These are phyloP conservation scores for Kockiozyma suomiensis DNA, from an alignment of 805 yeast genomes.

Conservation along the genomic window DNA sequence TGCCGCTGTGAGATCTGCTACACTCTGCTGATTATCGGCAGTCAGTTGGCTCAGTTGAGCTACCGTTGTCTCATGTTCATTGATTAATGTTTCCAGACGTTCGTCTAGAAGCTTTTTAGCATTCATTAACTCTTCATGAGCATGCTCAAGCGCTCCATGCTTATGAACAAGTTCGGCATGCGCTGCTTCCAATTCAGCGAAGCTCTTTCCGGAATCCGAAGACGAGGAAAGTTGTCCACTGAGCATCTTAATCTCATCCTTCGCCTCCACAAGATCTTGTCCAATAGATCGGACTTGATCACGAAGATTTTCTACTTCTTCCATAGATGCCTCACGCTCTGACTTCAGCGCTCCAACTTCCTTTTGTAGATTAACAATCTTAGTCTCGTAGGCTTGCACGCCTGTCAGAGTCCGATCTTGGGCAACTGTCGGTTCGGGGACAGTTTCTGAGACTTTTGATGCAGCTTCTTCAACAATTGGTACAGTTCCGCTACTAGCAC, in stretches of 20 bases:
- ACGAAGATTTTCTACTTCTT: constrained; percentile 68
- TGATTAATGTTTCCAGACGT: background rate
- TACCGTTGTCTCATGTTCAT: constrained; percentile 2
- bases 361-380: constrained; percentile 18
- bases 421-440: constrained; percentile 12
- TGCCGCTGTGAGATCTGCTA: constrained; percentile 36
- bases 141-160: constrained; percentile 21
- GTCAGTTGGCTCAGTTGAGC: background rate
- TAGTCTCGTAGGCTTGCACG: constrained; percentile 13
- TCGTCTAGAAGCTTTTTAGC: constrained; percentile 27
- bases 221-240: constrained; percentile 7
- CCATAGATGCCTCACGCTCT: constrained; percentile 38
- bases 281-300: constrained; percentile 81
- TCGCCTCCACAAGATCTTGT: constrained; percentile 72
- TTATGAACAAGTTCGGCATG: constrained; percentile 30
- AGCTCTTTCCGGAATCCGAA: constrained; percentile 5
- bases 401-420: background rate
- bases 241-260: constrained; percentile 45
- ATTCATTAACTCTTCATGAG: constrained; percentile 24
- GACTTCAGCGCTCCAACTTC: constrained; percentile 10
- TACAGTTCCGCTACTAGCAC: constrained; percentile 8
- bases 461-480: constrained; percentile 5
- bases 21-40: constrained; percentile 4
- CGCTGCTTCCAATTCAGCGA: constrained; percentile 26
- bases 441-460: constrained; percentile 12